Evolutionary conservation across 441 rosid species (phyloP).

Genomic region (Jatropha podagrica): DNA sequence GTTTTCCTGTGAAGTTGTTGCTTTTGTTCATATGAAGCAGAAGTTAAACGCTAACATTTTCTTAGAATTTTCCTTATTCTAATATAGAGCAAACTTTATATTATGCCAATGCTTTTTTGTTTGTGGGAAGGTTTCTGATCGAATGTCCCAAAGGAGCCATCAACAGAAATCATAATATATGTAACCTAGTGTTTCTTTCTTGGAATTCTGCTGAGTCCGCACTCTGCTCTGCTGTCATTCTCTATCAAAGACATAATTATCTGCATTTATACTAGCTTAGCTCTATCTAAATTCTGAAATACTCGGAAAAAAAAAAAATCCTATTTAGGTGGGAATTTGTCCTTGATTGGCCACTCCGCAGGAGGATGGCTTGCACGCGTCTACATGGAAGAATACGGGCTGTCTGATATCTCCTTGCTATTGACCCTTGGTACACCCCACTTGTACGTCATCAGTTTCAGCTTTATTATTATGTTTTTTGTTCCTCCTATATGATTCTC

Average conservation of each 20-base stretch:
- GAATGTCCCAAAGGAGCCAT: not conserved
- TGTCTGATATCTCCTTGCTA: constrained; percentile 58
- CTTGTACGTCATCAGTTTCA: constrained; percentile 61
- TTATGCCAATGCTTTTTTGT: too few species aligned
- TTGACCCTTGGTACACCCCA: constrained; percentile 97
- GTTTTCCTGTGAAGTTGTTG: too few species aligned
- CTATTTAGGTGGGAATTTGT: constrained; percentile 53
- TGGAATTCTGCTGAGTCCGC: not conserved
- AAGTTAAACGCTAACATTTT: too few species aligned
- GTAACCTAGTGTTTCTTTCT: constrained; percentile 9
- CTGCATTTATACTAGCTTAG: not conserved
- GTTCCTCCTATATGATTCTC: constrained; percentile 9
- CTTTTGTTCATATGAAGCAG: too few species aligned
- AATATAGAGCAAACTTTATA: too few species aligned
- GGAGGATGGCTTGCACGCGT: constrained; percentile 99
- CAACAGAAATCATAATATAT: not conserved
- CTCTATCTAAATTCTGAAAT: not conserved
- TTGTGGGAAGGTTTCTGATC: not conserved
- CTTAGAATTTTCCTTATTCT: too few species aligned
- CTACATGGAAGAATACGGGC: constrained; percentile 79
- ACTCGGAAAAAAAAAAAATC: not conserved
- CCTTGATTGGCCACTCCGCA: constrained; percentile 90
- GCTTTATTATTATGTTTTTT: not conserved
- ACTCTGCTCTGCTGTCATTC: not conserved
- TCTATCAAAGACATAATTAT: not conserved